phyloP scores from a whole-genome alignment of 371 early-diverging fungal species.

The Apophysomyces elegans region DNA sequence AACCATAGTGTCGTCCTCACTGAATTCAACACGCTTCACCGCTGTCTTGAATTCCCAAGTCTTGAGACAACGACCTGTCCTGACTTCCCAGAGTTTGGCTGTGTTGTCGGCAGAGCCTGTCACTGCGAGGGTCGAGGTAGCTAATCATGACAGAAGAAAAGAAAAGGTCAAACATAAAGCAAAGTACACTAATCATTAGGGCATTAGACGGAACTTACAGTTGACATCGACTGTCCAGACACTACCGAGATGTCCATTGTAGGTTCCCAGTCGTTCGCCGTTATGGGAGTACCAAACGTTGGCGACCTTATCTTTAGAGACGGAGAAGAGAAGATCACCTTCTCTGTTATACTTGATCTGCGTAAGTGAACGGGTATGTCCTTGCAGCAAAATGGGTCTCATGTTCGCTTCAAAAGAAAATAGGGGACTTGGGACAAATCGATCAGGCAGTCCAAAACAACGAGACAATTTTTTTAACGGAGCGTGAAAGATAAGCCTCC shows the following conservation, averaged over 20 bases:
- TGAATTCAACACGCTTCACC: constrained; percentile 92
- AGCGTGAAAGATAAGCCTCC: constrained; percentile 8
- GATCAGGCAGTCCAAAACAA: constrained; percentile 12
- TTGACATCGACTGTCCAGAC: constrained; percentile 95
- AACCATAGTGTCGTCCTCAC: constrained; percentile 84
- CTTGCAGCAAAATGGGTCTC: constrained; percentile 96
- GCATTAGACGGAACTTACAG: constrained; percentile 50
- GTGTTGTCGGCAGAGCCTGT: constrained; percentile 97
- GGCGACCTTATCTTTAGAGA: constrained; percentile 93
- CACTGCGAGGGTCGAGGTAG: constrained; percentile 73
- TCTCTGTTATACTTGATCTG: constrained; percentile 99
- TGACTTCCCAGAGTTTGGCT: constrained; percentile 94
- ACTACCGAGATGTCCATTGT: constrained; percentile 94
- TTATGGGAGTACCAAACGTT: constrained; percentile 97
- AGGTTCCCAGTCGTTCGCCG: constrained; percentile 97
- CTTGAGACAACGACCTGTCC: constrained; percentile 89
- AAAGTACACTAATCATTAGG: too few species aligned
- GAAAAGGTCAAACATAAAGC: too few species aligned
- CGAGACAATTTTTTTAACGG: constrained; percentile 17
- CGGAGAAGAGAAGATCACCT: constrained; percentile 98
- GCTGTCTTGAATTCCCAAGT: constrained; percentile 91
- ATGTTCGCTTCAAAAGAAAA: constrained; percentile 24
- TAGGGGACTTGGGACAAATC: constrained; percentile 12
- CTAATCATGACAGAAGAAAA: constrained; percentile 26
- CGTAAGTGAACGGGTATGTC: constrained; percentile 97